Percentiles rank a stretch among this genome's conserved stretches.
phyloP scores from a whole-genome alignment of 116 monocot species.

The Posidonia oceanica region DNA sequence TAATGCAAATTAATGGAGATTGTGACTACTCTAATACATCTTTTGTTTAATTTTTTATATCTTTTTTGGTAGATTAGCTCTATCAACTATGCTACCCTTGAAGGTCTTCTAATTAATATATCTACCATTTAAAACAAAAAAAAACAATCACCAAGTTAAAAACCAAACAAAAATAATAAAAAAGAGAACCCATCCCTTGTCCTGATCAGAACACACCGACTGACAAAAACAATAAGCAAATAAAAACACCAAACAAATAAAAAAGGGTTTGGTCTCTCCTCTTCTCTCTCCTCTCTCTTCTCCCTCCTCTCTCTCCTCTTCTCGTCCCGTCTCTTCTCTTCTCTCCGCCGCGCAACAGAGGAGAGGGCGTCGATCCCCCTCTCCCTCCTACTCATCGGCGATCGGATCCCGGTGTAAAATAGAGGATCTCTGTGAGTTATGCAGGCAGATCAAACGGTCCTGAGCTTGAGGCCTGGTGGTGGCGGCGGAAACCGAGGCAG shows the following conservation, averaged over 20 bases:
- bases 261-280: background rate
- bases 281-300: background rate
- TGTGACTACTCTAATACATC: no score
- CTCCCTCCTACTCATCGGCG: background rate
- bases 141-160: no score
- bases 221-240: background rate
- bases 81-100: no score
- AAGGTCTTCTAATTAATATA: no score
- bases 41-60: no score
- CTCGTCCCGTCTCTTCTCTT: background rate
- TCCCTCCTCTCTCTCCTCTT: constrained; percentile 3
- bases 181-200: no score
- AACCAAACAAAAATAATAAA: no score
- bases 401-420: background rate
- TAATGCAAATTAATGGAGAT: no score
- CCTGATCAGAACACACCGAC: no score
- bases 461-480: constrained; percentile 40
- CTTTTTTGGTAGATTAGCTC: no score
- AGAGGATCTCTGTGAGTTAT: constrained; percentile 17
- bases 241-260: constrained; percentile 1
- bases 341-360: background rate
- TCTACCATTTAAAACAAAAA: no score
- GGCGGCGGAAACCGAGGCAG: constrained; percentile 31
- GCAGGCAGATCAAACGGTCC: constrained; percentile 48
- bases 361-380: background rate